These are phyloP conservation scores for Cystofilobasidium capitatum DNA, from an alignment of 768 basidiomycete genomes.

Conservation along the genomic window DNA sequence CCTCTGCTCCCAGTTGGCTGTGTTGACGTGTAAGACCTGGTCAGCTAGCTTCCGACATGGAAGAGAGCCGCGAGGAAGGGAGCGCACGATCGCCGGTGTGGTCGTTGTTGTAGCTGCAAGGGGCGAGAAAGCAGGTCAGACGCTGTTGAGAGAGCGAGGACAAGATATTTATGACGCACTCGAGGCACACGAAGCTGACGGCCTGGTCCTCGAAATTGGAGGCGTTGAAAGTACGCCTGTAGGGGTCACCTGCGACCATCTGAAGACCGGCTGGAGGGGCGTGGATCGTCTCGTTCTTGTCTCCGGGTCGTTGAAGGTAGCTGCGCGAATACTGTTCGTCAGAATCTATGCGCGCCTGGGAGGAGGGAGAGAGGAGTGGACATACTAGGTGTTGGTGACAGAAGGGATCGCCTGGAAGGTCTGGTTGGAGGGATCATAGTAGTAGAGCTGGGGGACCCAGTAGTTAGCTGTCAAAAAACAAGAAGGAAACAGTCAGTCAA, in stretches of 20 bases:
- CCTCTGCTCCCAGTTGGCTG: conserved; percentile 34
- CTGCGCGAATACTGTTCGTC: not conserved
- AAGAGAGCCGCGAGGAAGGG: too few relatives aligned
- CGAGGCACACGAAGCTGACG: conserved; percentile 46
- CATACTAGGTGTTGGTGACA: conserved; percentile 21
- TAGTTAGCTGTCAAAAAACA: conserved; percentile 29
- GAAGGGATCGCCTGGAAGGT: conserved; percentile 36
- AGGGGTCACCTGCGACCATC: conserved; percentile 42
- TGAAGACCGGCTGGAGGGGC: conserved; percentile 42
- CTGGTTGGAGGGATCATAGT: conserved; percentile 36
- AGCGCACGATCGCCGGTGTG: conserved; percentile 27
- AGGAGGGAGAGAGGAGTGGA: not conserved
- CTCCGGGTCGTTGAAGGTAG: conserved; percentile 31
- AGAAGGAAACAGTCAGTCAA: too few relatives aligned
- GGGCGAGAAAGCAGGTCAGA: not conserved
- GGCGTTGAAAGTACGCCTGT: conserved; percentile 46
- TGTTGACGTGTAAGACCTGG: not conserved
- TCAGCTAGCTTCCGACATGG: too few relatives aligned
- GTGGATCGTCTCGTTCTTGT: conserved; percentile 35
- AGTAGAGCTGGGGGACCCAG: conserved; percentile 38
- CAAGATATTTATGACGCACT: conserved; percentile 20
- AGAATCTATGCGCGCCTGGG: not conserved
- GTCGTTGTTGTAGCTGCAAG: conserved; percentile 7
- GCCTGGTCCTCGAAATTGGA: conserved; percentile 41
- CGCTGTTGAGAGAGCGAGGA: not conserved